These are phyloP conservation scores for Ammopiptanthus mongolicus DNA, from an alignment of 306 rosid genomes.

Conservation along the genomic window DNA sequence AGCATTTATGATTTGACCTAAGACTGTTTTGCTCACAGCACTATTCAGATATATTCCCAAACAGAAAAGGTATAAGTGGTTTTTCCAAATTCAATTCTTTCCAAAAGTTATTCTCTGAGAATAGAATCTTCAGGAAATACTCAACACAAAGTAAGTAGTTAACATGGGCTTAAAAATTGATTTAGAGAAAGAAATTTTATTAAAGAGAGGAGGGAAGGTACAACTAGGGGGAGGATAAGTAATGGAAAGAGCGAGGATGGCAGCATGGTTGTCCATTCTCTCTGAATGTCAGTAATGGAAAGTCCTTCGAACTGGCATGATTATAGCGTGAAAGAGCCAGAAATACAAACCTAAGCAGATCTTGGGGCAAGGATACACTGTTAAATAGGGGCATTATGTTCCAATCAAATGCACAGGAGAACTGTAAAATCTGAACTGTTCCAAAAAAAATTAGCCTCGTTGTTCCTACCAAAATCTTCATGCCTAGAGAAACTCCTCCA, in stretches of 20 bases:
- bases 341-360: too few relatives aligned
- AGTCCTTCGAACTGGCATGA: too few relatives aligned
- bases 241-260: background rate
- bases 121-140: background rate
- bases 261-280: too few relatives aligned
- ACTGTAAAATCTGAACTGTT: too few relatives aligned
- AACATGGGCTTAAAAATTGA: background rate
- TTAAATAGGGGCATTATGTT: too few relatives aligned
- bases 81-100: background rate
- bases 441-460: too few relatives aligned
- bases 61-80: background rate
- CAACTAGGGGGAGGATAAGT: background rate
- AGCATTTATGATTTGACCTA: background rate
- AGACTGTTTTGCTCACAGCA: background rate
- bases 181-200: background rate
- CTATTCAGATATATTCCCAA: background rate
- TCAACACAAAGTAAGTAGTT: background rate
- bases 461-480: too few relatives aligned
- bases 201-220: background rate
- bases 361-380: too few relatives aligned
- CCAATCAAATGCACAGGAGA: too few relatives aligned
- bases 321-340: too few relatives aligned
- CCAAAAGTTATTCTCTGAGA: background rate
- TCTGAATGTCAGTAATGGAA: too few relatives aligned
- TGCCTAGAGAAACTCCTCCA: too few relatives aligned